These are phyloP conservation scores for Pythium aristosporum DNA, from an alignment of 352 stramenopile species.

Conservation along the genomic window DNA sequence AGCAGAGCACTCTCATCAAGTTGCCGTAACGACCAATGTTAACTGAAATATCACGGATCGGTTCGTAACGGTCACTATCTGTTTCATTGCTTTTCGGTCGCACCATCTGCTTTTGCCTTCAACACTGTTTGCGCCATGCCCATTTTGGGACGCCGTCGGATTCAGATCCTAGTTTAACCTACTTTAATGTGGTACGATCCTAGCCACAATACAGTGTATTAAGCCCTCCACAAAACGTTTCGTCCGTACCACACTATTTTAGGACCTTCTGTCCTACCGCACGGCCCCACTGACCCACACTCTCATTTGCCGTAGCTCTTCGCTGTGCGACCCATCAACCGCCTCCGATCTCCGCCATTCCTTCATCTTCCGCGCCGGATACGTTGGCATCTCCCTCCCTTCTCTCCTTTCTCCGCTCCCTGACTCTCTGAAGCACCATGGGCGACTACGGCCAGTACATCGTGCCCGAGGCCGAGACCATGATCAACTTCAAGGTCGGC, in stretches of 20 bases:
- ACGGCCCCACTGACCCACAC: neutral
- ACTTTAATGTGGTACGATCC: constrained; percentile 8
- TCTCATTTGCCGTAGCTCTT: neutral
- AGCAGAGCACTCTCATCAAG: constrained; percentile 69
- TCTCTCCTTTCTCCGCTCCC: neutral
- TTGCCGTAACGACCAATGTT: constrained; percentile 29
- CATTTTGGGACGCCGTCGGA: neutral
- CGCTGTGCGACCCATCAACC: neutral
- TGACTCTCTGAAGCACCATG: constrained; percentile 38
- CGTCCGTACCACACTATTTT: neutral
- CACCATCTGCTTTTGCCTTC: constrained; percentile 18
- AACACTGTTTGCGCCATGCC: constrained; percentile 20
- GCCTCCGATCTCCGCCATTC: neutral
- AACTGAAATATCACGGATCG: neutral
- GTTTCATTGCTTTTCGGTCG: constrained; percentile 10
- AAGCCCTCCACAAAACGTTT: too few species aligned
- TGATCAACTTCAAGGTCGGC: constrained; percentile 92
- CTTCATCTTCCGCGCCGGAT: neutral
- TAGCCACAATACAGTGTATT: neutral
- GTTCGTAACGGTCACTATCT: constrained; percentile 1
- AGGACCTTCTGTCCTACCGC: neutral
- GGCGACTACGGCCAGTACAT: constrained; percentile 86
- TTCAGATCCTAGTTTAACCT: constrained; percentile 5
- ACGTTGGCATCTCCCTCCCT: neutral
- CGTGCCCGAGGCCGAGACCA: constrained; percentile 70